Evolutionary conservation across 495 filamentous ascomycete species (phyloP).

Genomic region (Achaetomiella virescens): DNA sequence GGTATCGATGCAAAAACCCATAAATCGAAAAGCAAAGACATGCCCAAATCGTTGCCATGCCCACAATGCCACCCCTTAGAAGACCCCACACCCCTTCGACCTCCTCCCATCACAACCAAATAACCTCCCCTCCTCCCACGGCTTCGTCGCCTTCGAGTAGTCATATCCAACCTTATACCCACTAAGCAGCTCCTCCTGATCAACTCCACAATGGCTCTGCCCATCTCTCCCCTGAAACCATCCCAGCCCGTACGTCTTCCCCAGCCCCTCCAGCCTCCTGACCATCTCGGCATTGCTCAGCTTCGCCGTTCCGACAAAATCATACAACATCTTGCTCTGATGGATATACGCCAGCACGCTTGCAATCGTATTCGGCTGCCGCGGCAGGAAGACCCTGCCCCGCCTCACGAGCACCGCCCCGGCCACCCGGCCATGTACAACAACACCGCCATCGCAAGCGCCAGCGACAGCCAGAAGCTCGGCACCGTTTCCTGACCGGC

Average conservation of each 20-base stretch:
- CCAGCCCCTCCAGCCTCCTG: slow-evolving; percentile 42
- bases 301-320: slow-evolving; percentile 61
- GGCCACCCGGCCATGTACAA: slow-evolving; percentile 48
- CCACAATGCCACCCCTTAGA: neutral
- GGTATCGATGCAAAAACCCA: no score
- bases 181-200: slow-evolving; percentile 59
- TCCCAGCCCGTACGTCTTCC: slow-evolving; percentile 63
- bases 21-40: no score
- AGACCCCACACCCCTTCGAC: neutral
- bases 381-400: slow-evolving; percentile 58
- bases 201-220: slow-evolving; percentile 60
- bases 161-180: slow-evolving; percentile 55
- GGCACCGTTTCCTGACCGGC: slow-evolving; percentile 54
- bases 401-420: slow-evolving; percentile 48
- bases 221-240: slow-evolving; percentile 67
- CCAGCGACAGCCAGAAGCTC: slow-evolving; percentile 55
- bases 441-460: slow-evolving; percentile 52
- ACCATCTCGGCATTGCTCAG: slow-evolving; percentile 52
- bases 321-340: slow-evolving; percentile 65
- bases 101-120: slow-evolving; percentile 23
- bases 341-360: slow-evolving; percentile 67
- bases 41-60: no score
- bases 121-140: slow-evolving; percentile 34
- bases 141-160: slow-evolving; percentile 35
- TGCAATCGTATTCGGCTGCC: slow-evolving; percentile 67